phyloP scores from a whole-genome alignment of 2,329 filamentous ascomycete genomes.

The Metarhizium guizhouense region DNA sequence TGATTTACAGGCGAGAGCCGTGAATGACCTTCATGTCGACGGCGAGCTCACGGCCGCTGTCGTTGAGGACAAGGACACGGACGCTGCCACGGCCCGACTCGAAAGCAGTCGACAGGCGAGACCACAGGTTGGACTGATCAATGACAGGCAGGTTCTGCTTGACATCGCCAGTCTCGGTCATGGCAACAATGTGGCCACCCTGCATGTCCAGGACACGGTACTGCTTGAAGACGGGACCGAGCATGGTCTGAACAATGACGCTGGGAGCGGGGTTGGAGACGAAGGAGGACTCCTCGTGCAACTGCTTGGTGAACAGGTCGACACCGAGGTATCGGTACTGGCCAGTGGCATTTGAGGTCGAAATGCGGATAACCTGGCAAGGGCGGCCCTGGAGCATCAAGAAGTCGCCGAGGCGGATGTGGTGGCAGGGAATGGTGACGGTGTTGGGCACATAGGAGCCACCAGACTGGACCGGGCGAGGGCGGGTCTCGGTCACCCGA shows the following conservation, averaged over 20 bases:
- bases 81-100: constrained; percentile 88
- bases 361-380: constrained; percentile 99
- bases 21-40: constrained; percentile 99
- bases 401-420: constrained; percentile 98
- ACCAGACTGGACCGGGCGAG: constrained; percentile 18
- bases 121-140: constrained; percentile 85
- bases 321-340: constrained; percentile 99
- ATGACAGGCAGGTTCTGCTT: constrained; percentile 92
- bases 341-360: constrained; percentile 91
- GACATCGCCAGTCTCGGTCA: constrained; percentile 98
- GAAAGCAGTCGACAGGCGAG: constrained; percentile 74
- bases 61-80: constrained; percentile 90
- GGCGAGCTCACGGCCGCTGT: constrained; percentile 85
- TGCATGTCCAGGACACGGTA: constrained; percentile 98
- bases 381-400: constrained; percentile 97
- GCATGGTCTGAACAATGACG: constrained; percentile 98
- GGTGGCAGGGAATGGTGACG: constrained; percentile 97
- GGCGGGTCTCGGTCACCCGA: constrained; percentile 17
- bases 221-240: constrained; percentile 99
- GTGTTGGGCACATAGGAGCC: constrained; percentile 57
- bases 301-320: constrained; percentile 99
- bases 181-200: constrained; percentile 80
- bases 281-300: constrained; percentile 97
- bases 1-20: constrained; percentile 54
- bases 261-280: constrained; percentile 94